Conservation (phyloP, 345 rosid genomes). For the Triadica sebifera region DNA sequence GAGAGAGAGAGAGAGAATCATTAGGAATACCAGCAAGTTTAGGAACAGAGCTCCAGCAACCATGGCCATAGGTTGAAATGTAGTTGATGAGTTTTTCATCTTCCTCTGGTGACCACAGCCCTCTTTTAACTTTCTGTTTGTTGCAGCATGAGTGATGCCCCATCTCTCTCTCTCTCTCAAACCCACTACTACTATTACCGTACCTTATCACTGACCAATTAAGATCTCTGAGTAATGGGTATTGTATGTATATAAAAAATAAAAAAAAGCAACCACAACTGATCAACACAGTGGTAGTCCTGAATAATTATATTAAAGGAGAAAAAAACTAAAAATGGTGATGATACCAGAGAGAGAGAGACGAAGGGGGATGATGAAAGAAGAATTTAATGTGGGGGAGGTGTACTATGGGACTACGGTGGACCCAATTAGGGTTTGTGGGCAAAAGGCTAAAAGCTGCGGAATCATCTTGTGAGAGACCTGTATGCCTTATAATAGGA, state of each 20-base stretch:
- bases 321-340: constrained; percentile 14
- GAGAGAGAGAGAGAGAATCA: neutral
- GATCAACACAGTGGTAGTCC: too few relatives aligned
- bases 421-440: constrained; percentile 60
- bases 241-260: constrained; percentile 16
- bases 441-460: constrained; percentile 63
- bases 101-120: constrained; percentile 98
- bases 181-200: too few relatives aligned
- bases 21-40: constrained; percentile 72
- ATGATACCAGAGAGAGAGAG: neutral
- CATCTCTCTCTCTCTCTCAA: constrained; percentile 48
- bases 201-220: too few relatives aligned
- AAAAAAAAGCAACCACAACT: too few relatives aligned
- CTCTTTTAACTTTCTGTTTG: constrained; percentile 98
- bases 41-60: constrained; percentile 99
- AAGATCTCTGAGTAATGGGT: too few relatives aligned
- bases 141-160: constrained; percentile 99
- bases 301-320: too few relatives aligned
- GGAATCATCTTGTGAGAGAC: constrained; percentile 31
- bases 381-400: constrained; percentile 40
- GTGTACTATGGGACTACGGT: constrained; percentile 36
- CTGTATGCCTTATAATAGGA: constrained; percentile 44
- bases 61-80: constrained; percentile 89
- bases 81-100: too few relatives aligned
- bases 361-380: neutral